A percentile compares a stretch with the other conserved stretches of the same genome.
phyloP scores from a whole-genome alignment of 2,329 filamentous ascomycete genomes.

The Talaromyces funiculosus region DNA sequence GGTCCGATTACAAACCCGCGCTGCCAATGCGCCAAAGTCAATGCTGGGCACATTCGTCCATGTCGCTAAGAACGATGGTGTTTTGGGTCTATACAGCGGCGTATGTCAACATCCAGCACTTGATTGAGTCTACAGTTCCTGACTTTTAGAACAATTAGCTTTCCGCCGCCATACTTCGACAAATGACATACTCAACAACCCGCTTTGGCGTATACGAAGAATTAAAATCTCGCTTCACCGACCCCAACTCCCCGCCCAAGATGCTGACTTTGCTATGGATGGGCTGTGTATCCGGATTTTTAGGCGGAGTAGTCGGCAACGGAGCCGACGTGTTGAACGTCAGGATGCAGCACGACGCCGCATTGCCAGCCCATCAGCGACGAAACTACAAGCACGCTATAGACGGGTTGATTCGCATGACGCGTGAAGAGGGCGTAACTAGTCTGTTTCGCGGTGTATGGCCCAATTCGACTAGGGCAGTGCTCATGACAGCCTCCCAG shows the following conservation, averaged over 20 bases:
- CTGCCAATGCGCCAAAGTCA: conserved; percentile 65
- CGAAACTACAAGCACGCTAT: conserved; percentile 87
- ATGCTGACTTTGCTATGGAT: conserved; percentile 76
- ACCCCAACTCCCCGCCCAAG: conserved; percentile 52
- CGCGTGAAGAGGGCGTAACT: conserved; percentile 69
- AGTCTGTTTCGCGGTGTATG: conserved; percentile 73
- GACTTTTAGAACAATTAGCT: conserved; percentile 56
- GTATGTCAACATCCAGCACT: conserved; percentile 38
- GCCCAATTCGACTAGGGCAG: conserved; percentile 57
- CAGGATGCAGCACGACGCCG: conserved; percentile 91
- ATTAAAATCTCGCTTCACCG: conserved; percentile 66
- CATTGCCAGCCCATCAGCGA: conserved; percentile 65
- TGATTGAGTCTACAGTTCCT: background rate
- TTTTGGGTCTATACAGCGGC: conserved; percentile 80
- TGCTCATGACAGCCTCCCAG: conserved; percentile 63
- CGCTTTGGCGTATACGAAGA: conserved; percentile 97
- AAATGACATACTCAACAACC: conserved; percentile 92
- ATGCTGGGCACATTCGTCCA: conserved; percentile 84
- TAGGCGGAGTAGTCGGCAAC: conserved; percentile 87
- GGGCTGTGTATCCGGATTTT: conserved; percentile 74
- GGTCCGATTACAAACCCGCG: conserved; percentile 84
- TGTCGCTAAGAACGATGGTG: conserved; percentile 68
- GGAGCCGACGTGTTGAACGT: conserved; percentile 96
- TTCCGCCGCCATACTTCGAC: conserved; percentile 85
- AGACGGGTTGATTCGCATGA: conserved; percentile 80